phyloP scores from a whole-genome alignment of 495 filamentous ascomycete species.

The Platismatia glauca region DNA sequence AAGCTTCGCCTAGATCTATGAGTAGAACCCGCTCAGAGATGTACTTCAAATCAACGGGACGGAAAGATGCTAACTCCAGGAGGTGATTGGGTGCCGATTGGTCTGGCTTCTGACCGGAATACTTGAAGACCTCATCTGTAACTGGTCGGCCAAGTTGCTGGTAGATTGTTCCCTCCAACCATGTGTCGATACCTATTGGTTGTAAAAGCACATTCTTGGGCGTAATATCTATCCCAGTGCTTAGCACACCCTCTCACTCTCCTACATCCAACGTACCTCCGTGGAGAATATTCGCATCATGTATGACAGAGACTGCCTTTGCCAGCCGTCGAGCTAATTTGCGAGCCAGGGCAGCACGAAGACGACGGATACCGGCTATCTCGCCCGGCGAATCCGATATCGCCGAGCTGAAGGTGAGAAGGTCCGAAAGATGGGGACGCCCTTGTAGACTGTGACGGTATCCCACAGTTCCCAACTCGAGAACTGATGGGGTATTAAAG shows the following conservation, averaged over 20 bases:
- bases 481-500: too few relatives aligned
- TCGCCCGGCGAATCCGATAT: background rate
- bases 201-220: conserved; percentile 4
- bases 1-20: conserved; percentile 35
- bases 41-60: background rate
- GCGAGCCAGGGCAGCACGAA: background rate
- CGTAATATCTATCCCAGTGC: background rate
- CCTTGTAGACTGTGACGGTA: too few relatives aligned
- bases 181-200: background rate
- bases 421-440: too few relatives aligned
- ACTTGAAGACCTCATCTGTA: background rate
- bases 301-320: background rate
- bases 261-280: background rate
- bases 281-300: background rate
- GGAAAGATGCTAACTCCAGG: conserved; percentile 28
- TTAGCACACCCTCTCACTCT: background rate
- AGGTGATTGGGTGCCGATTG: conserved; percentile 21
- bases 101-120: background rate
- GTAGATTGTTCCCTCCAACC: background rate
- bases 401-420: too few relatives aligned
- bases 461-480: too few relatives aligned
- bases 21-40: conserved; percentile 18
- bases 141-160: background rate
- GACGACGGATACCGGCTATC: background rate
- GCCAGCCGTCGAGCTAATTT: background rate